phyloP scores from a whole-genome alignment of 2,329 filamentous ascomycete species.

The Basipetospora chlamydospora region DNA sequence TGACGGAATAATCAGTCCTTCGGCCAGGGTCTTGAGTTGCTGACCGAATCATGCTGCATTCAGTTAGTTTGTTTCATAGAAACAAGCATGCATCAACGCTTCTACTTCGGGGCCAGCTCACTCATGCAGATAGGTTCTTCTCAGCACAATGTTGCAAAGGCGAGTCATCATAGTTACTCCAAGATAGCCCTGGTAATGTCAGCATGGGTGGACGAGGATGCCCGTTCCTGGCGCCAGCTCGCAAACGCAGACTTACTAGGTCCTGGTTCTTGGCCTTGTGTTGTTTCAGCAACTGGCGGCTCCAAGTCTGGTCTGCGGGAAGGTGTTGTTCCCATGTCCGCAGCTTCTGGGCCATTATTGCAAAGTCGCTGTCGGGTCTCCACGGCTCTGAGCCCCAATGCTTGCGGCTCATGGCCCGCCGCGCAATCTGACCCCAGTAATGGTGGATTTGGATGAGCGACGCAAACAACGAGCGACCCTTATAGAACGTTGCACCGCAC shows the following conservation, averaged over 20 bases:
- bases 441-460: conserved; percentile 39
- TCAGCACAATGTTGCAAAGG: conserved; percentile 40
- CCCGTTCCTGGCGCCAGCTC: no score
- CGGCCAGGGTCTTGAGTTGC: no score
- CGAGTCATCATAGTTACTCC: conserved; percentile 39
- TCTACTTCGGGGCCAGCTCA: conserved; percentile 15
- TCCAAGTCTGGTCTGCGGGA: conserved; percentile 33
- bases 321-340: conserved; percentile 32
- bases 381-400: conserved; percentile 29
- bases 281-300: conserved; percentile 22
- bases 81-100: no score
- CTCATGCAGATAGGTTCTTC: conserved; percentile 38
- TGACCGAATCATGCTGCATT: no score
- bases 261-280: conserved; percentile 35
- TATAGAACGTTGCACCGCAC: conserved; percentile 25
- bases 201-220: background rate
- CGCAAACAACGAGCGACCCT: conserved; percentile 36
- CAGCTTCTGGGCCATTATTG: conserved; percentile 26
- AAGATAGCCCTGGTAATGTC: conserved; percentile 28
- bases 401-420: conserved; percentile 30
- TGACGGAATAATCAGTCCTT: conserved; percentile 16
- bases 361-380: conserved; percentile 33
- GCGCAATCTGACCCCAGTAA: conserved; percentile 37
- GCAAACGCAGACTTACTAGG: conserved; percentile 21
- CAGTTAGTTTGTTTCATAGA: no score